Conservation (phyloP, 805 yeast genomes). For the Ogataea zsoltii region DNA sequence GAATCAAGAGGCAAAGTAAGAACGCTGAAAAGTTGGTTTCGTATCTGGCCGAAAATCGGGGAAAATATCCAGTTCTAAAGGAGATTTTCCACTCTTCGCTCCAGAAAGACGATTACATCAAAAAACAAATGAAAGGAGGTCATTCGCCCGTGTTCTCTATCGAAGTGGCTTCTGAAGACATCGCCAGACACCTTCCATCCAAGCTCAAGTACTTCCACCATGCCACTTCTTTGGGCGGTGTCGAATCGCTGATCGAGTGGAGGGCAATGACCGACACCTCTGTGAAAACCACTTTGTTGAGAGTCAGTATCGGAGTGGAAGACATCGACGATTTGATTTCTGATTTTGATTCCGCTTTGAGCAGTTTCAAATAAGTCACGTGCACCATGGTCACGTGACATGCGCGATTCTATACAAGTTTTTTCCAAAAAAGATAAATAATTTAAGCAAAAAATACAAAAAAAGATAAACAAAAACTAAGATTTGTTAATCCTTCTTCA, state of each 20-base stretch:
- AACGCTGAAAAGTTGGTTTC: conserved; percentile 64
- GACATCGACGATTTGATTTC: conserved; percentile 71
- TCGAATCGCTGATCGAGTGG: conserved; percentile 91
- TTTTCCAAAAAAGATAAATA: background rate
- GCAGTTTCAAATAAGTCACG: conserved; percentile 7
- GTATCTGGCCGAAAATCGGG: conserved; percentile 51
- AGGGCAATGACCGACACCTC: conserved; percentile 68
- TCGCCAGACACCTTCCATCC: conserved; percentile 66
- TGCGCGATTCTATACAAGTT: background rate
- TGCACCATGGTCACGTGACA: background rate
- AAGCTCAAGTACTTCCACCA: conserved; percentile 74
- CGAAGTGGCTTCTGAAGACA: conserved; percentile 46
- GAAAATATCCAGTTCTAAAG: conserved; percentile 48
- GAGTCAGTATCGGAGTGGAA: conserved; percentile 83
- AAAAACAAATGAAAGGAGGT: conserved; percentile 64
- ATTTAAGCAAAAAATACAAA: background rate
- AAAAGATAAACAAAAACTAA: background rate
- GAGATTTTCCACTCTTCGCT: conserved; percentile 71
- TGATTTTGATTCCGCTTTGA: conserved; percentile 68
- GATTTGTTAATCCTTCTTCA: background rate
- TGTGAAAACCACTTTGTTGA: conserved; percentile 57
- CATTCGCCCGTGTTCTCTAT: conserved; percentile 76
- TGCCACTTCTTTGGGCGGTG: conserved; percentile 92
- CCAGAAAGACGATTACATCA: conserved; percentile 69
- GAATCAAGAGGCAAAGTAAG: conserved; percentile 65